Base-by-base conservation (phyloP, 495 filamentous ascomycete genomes). In the Gamarada debralockiae region DNA sequence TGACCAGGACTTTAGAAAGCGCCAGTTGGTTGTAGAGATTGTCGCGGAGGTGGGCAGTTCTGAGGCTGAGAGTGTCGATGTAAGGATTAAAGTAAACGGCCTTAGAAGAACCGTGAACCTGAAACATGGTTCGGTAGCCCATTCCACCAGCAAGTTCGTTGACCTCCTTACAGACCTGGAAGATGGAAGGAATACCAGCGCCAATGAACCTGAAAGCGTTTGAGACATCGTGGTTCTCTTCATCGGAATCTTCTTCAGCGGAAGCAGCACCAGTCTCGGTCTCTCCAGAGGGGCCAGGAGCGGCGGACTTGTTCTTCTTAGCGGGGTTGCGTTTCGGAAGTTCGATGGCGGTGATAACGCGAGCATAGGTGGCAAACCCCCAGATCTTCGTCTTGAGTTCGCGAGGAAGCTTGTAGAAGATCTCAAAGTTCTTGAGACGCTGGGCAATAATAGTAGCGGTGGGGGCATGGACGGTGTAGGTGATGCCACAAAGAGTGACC, bases 331-430 rank as follows among this genome's bases (percentile, higher is more conserved):
- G 15, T 5, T 15, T 29, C 3, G 20, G n/a, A 13, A 27, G 8
- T 38, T 44, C 27, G 7, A 27, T 21, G 13, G n/a, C 6, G 3
- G 7, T 3, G 29, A 37, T 15, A 12, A 34, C 36, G 9, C 17
- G 17, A 15, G n/a, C 18, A 8, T 53, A 43, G 5, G 21, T 6
- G 17, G 14, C 21, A 31, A 29, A 27, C 21, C 27, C 43, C 43
- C 43, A 46, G 44, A 58, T 53, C 15, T 48, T 48, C 9, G 20
- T 6, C 3, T 44, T 33, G 3, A 58, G 2, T 36, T 58, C 55
- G 15, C 23, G 14, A 7, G 55, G 55, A n/a, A 58, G 34, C 13
- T 43, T 48, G 27, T 18, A 7, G 42, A 53, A 58, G 4, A 53
- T 17, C 3, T 31, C 31, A 9, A 56, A 47, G n/a, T 41, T 10